phyloP scores from a whole-genome alignment of 352 stramenopile species.

The Halophytophthora batemanensis region DNA sequence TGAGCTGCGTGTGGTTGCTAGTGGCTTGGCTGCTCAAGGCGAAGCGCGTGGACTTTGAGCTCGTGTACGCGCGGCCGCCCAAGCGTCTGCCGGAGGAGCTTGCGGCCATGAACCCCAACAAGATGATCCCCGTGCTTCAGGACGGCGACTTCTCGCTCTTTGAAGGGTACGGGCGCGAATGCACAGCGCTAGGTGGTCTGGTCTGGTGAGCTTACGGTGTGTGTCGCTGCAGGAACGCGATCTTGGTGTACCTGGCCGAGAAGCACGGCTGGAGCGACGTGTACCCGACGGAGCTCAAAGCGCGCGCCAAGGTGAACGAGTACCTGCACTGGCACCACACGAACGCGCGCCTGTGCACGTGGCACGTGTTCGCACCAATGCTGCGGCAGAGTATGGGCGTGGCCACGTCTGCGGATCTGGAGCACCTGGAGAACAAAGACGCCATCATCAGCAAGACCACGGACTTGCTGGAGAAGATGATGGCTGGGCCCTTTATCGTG shows the following conservation, averaged over 20 bases:
- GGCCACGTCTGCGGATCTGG: slow-evolving; percentile 19
- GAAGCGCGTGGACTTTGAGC: slow-evolving; percentile 14
- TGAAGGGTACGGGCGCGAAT: slow-evolving; percentile 15
- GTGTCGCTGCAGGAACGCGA: slow-evolving; percentile 21
- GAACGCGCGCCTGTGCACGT: slow-evolving; percentile 36
- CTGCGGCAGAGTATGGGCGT: slow-evolving; percentile 23
- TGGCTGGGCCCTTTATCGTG: slow-evolving; percentile 24
- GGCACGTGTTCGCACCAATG: slow-evolving; percentile 37
- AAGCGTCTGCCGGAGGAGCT: slow-evolving; percentile 18
- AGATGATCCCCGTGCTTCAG: slow-evolving; percentile 25
- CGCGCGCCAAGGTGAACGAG: slow-evolving; percentile 58
- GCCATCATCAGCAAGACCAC: slow-evolving; percentile 20
- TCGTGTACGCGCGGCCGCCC: slow-evolving; percentile 10
- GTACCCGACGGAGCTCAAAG: slow-evolving; percentile 38
- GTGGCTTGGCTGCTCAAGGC: slow-evolving; percentile 16
- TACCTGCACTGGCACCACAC: slow-evolving; percentile 67
- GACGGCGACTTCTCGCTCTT: slow-evolving; percentile 32
- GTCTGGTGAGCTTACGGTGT: too few relatives aligned
- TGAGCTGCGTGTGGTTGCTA: neutral
- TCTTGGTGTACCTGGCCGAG: slow-evolving; percentile 44
- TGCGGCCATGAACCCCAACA: slow-evolving; percentile 23
- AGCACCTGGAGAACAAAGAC: slow-evolving; percentile 16
- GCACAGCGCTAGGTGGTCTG: too few relatives aligned
- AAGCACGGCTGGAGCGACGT: slow-evolving; percentile 42
- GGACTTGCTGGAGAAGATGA: slow-evolving; percentile 29